phyloP scores from a whole-genome alignment of 1,284 basidiomycete genomes.

The Nidula niveotomentosa region DNA sequence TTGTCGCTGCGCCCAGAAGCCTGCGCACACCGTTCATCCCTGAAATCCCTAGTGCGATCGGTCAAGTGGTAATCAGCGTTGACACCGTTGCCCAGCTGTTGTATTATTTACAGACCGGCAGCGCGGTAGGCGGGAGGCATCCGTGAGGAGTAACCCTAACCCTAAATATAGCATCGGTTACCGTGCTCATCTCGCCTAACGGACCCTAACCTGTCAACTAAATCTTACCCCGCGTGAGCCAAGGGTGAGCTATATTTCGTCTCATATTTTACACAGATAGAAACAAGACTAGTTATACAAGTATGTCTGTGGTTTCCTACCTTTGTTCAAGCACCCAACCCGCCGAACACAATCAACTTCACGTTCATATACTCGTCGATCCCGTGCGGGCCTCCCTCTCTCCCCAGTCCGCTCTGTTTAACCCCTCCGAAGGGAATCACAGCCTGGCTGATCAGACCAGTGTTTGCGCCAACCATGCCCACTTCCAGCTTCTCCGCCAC shows the following conservation, averaged over 20 bases:
- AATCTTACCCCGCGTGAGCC: too few relatives aligned
- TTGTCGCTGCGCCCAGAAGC: conserved; percentile 52
- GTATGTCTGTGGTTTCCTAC: neutral
- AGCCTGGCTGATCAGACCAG: conserved; percentile 79
- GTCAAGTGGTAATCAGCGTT: too few relatives aligned
- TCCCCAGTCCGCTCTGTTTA: conserved; percentile 83
- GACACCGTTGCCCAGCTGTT: too few relatives aligned
- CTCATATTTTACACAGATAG: neutral
- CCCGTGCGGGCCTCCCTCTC: conserved; percentile 74
- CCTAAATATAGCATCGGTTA: too few relatives aligned
- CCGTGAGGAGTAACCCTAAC: too few relatives aligned
- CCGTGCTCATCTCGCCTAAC: too few relatives aligned
- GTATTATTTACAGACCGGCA: too few relatives aligned
- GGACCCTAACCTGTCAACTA: too few relatives aligned
- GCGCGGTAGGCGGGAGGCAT: too few relatives aligned
- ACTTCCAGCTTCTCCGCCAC: conserved; percentile 98
- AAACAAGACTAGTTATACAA: neutral
- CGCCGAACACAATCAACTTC: conserved; percentile 81
- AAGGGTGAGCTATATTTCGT: neutral
- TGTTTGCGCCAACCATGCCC: conserved; percentile 95
- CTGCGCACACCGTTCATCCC: conserved; percentile 73
- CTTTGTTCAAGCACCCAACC: conserved; percentile 27
- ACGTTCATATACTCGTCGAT: conserved; percentile 84
- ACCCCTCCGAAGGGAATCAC: conserved; percentile 93
- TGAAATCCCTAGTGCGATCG: too few relatives aligned